phyloP scores from a whole-genome alignment of 148 eudicot species.

The Diospyros kaki region DNA sequence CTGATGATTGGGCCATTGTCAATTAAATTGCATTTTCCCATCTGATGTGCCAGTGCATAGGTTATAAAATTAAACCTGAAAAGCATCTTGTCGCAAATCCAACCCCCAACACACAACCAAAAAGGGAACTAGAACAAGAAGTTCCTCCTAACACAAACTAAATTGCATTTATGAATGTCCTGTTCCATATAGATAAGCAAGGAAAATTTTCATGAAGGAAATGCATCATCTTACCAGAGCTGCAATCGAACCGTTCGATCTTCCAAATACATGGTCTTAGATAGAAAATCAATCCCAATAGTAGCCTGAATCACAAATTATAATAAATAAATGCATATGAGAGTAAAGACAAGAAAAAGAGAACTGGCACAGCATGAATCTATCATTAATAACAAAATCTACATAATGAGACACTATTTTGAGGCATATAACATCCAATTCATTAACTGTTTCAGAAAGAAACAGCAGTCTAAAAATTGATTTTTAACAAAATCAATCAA shows the following conservation, averaged over 20 bases:
- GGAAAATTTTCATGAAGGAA: too few relatives aligned
- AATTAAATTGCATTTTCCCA: background rate
- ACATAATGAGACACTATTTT: background rate
- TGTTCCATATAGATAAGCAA: too few relatives aligned
- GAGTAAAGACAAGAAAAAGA: background rate
- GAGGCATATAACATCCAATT: too few relatives aligned
- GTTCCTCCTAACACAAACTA: too few relatives aligned
- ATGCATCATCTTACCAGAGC: constrained; percentile 28
- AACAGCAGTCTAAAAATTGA: background rate
- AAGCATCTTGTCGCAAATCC: background rate
- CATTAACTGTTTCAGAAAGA: background rate
- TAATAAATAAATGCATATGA: background rate
- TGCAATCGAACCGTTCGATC: constrained; percentile 42
- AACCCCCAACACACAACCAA: too few relatives aligned
- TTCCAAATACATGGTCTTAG: constrained; percentile 46
- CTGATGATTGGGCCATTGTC: background rate
- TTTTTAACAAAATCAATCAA: background rate
- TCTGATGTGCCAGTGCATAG: background rate
- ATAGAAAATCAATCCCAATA: constrained; percentile 41
- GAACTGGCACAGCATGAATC: background rate
- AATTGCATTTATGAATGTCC: too few relatives aligned
- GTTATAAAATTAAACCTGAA: background rate
- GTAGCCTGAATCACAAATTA: constrained; percentile 30
- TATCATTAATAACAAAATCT: background rate
- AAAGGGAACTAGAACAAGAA: too few relatives aligned